Base-by-base conservation (phyloP, 257 asterid species). In the Fraxinus quadrangulata region DNA sequence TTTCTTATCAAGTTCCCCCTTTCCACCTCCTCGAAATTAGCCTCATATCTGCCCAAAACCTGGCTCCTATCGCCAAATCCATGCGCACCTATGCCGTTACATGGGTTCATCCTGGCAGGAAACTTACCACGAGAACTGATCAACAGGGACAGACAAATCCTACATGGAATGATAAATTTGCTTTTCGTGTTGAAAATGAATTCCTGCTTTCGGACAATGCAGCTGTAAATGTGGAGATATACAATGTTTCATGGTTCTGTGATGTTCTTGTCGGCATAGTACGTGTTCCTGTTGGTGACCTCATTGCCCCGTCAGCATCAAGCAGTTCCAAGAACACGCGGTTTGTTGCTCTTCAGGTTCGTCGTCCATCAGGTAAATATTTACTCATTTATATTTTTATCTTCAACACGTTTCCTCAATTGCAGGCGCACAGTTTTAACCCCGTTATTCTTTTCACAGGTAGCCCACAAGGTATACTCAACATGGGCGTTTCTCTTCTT, bases 381-480 rank as follows among this genome's bases (percentile, higher is more conserved):
- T 42, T 42, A 42, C 13, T 11, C 51, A 11, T 40, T 11, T 40
- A 42, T 42, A 42, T 42, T 42, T 40, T 40, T 40, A 40, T 40
- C 16, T 40, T 40, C 49, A 40, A 40, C 49, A 11, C 16, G 16
- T 40, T 11, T 13, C 49, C 49, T 40, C 49, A 2, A 40, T 11
- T 40, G 49, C 49, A 11, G 49, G 49, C 49, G 49, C 49, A 40
- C 49, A 11, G 12, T 47, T 14, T 47, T 47, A 47, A 47, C 6
- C 6, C 59, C 0, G n/a, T n/a, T n/a, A 47, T 47, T 47, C n/a
- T 63, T 11, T 61, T 12, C 14, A 63, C 69, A 63, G 69, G 98
- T n/a, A 71, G 71, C 68, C 97, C 97, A 3, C 98, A 90, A 69
- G 98, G 97, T 0, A 92, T 92, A 19, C 93, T 94, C 65, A 94